These are phyloP conservation scores for Pichia sp. DNA, from an alignment of 1,139 yeast species.

Conservation along the genomic window DNA sequence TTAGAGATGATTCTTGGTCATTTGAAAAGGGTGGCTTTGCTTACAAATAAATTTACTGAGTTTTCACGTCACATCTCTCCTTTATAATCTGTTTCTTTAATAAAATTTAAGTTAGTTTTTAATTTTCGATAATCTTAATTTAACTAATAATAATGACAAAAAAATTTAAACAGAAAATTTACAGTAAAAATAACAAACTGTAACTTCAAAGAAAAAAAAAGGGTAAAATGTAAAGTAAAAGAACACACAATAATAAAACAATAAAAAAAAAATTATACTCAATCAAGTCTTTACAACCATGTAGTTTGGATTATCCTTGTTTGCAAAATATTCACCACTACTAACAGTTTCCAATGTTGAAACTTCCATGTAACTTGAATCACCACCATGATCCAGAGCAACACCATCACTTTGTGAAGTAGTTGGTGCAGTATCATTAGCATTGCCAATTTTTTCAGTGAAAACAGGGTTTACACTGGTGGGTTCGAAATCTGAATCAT, in stretches of 20 bases:
- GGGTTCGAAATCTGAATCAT: slow-evolving; percentile 14
- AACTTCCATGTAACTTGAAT: slow-evolving; percentile 28
- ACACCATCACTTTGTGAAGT: background rate
- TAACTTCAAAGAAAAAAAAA: background rate
- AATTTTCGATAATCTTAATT: too few relatives aligned
- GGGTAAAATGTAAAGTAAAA: background rate
- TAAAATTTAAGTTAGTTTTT: background rate
- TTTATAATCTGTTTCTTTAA: background rate
- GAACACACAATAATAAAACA: slow-evolving; percentile 1
- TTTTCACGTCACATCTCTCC: background rate
- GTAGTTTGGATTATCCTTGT: slow-evolving; percentile 46
- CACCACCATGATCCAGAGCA: background rate
- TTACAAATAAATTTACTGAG: slow-evolving; percentile 28
- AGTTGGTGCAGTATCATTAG: slow-evolving; percentile 4
- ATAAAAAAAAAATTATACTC: background rate
- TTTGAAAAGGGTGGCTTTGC: slow-evolving; percentile 69
- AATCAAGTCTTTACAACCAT: slow-evolving; percentile 37
- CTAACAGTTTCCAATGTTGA: slow-evolving; percentile 49
- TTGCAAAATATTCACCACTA: slow-evolving; percentile 40
- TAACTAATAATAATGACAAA: background rate
- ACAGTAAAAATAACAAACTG: slow-evolving; percentile 1
- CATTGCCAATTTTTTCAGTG: slow-evolving; percentile 15
- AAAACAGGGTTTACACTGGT: slow-evolving; percentile 14
- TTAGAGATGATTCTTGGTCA: slow-evolving; percentile 89
- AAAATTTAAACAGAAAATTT: background rate